Conservation (phyloP, 768 basidiomycete genomes). For the Boletus pseudopeckii region DNA sequence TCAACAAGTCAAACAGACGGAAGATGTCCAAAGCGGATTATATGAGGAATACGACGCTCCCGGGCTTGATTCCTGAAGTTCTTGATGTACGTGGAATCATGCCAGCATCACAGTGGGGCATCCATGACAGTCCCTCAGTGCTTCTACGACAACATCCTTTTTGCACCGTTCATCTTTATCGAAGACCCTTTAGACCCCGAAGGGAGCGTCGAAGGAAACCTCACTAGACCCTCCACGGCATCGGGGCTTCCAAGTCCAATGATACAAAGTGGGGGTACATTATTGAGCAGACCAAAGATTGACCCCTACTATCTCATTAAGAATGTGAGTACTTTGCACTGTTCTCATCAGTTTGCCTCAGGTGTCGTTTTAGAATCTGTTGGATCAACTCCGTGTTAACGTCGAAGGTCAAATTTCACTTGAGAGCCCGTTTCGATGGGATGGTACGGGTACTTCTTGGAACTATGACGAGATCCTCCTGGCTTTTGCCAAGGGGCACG, state of each 20-base stretch:
- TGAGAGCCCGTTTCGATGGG: constrained; percentile 63
- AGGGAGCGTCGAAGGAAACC: constrained; percentile 40
- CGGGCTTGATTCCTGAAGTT: constrained; percentile 78
- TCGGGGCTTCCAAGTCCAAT: constrained; percentile 29
- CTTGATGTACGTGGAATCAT: constrained; percentile 62
- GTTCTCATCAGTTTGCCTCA: constrained; percentile 6
- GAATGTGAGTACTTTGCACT: constrained; percentile 46
- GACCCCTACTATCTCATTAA: constrained; percentile 92
- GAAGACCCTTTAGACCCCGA: constrained; percentile 82
- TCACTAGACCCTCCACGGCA: constrained; percentile 40
- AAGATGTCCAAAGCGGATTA: constrained; percentile 98
- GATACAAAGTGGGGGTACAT: constrained; percentile 32
- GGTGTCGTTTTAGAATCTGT: constrained; percentile 46
- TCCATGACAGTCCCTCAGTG: constrained; percentile 47
- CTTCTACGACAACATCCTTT: constrained; percentile 95
- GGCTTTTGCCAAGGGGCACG: constrained; percentile 57
- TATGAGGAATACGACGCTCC: constrained; percentile 84
- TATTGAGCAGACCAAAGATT: constrained; percentile 63
- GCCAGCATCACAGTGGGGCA: background rate
- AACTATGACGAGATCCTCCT: constrained; percentile 62
- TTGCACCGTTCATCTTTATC: constrained; percentile 94
- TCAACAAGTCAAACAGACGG: constrained; percentile 95
- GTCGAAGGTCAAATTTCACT: constrained; percentile 56
- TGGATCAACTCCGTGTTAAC: constrained; percentile 66
- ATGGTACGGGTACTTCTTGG: constrained; percentile 65